These are phyloP conservation scores for Meyerozyma guilliermondii DNA, from an alignment of 1,139 yeast species.

Conservation along the genomic window DNA sequence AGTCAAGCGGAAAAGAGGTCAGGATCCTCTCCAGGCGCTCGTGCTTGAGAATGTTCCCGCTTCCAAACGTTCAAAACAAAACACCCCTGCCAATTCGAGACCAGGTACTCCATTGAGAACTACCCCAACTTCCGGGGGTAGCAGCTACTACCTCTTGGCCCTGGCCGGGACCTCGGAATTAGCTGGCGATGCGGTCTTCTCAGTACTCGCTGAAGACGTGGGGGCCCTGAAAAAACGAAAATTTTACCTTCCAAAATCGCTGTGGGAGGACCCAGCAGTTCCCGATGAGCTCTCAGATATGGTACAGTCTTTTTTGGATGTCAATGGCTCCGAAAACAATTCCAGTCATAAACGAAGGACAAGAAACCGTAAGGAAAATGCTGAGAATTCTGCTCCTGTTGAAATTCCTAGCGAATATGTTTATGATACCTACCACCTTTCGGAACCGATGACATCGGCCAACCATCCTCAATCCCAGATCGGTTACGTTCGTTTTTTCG, in stretches of 20 bases:
- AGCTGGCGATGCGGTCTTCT: slow-evolving; percentile 15
- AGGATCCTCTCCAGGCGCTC: slow-evolving; percentile 83
- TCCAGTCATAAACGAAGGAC: neutral
- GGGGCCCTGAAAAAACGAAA: slow-evolving; percentile 17
- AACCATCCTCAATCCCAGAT: slow-evolving; percentile 48
- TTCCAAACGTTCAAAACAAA: slow-evolving; percentile 42
- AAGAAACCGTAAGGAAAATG: neutral
- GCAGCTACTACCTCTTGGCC: slow-evolving; percentile 52
- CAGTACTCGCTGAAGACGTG: slow-evolving; percentile 17
- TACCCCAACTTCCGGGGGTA: slow-evolving; percentile 14
- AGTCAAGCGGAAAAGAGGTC: slow-evolving; percentile 78
- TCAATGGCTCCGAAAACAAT: slow-evolving; percentile 8
- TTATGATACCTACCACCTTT: slow-evolving; percentile 70
- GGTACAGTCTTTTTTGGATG: slow-evolving; percentile 52
- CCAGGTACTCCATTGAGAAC: slow-evolving; percentile 13
- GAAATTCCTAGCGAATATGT: slow-evolving; percentile 58
- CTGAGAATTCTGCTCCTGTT: slow-evolving; percentile 1
- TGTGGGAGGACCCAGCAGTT: slow-evolving; percentile 38
- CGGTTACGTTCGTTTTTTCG: slow-evolving; percentile 65
- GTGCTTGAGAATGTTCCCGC: slow-evolving; percentile 34
- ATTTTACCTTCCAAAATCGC: slow-evolving; percentile 33
- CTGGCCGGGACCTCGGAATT: slow-evolving; percentile 49
- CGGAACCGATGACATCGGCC: slow-evolving; percentile 41
- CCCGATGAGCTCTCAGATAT: slow-evolving; percentile 65
- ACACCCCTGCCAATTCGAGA: slow-evolving; percentile 26